phyloP scores from a whole-genome alignment of 2,329 filamentous ascomycete genomes.

The Talaromyces rugulosus region DNA sequence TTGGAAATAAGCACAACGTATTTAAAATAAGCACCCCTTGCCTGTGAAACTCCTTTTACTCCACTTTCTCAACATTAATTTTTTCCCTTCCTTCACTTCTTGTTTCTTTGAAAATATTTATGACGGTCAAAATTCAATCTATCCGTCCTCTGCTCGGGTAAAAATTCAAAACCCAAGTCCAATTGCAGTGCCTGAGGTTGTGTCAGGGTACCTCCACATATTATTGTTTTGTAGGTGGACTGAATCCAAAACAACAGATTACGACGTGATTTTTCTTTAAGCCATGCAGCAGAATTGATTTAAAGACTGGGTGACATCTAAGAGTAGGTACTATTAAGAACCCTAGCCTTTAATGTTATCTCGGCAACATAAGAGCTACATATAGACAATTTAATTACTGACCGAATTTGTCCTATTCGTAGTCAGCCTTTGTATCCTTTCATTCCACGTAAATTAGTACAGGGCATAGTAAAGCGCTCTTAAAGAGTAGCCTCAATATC shows the following conservation, averaged over 20 bases:
- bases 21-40: background rate
- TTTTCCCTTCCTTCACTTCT: background rate
- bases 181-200: background rate
- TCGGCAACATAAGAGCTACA: too few relatives aligned
- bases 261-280: too few relatives aligned
- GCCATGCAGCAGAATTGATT: background rate
- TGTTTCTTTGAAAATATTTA: background rate
- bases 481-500: too few relatives aligned
- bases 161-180: background rate
- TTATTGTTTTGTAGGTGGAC: too few relatives aligned
- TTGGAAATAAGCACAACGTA: background rate
- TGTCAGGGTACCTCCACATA: background rate
- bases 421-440: too few relatives aligned
- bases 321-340: too few relatives aligned
- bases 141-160: background rate
- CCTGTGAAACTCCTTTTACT: background rate
- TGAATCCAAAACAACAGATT: background rate
- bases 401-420: too few relatives aligned
- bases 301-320: background rate
- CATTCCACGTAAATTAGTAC: too few relatives aligned
- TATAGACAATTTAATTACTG: too few relatives aligned
- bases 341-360: too few relatives aligned
- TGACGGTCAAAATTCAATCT: background rate
- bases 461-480: too few relatives aligned
- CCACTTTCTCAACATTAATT: background rate